phyloP scores from a whole-genome alignment of 805 yeast genomes.

The Wickerhamomyces bovis region DNA sequence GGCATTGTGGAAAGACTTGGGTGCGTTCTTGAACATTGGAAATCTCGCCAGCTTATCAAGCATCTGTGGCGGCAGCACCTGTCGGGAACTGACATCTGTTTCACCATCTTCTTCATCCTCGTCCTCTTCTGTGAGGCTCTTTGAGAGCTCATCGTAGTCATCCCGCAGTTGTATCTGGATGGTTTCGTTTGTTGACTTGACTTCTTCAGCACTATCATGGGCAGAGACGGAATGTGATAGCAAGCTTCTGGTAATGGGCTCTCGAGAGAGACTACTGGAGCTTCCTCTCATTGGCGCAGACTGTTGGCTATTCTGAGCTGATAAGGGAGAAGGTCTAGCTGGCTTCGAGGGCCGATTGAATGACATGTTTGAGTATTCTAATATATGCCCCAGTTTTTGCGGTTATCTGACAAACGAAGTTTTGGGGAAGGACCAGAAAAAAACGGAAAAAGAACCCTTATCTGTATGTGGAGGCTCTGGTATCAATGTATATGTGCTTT shows the following conservation, averaged over 20 bases:
- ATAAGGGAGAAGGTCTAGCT: background rate
- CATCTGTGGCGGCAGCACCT: slow-evolving; percentile 46
- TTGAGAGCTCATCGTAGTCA: background rate
- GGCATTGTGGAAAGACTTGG: slow-evolving; percentile 54
- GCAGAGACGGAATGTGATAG: background rate
- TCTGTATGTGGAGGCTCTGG: background rate
- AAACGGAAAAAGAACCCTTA: too few species aligned
- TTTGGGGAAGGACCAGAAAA: too few species aligned
- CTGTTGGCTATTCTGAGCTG: background rate
- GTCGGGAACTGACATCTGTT: slow-evolving; percentile 1
- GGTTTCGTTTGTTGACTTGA: background rate
- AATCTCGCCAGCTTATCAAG: slow-evolving; percentile 48
- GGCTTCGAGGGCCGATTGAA: background rate
- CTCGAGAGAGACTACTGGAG: background rate
- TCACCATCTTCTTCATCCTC: slow-evolving; percentile 6
- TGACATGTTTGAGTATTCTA: background rate
- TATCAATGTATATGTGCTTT: too few species aligned
- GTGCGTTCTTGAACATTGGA: slow-evolving; percentile 62
- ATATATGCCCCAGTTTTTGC: background rate
- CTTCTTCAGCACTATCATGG: background rate
- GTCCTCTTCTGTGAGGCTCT: slow-evolving; percentile 1
- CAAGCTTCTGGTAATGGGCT: background rate
- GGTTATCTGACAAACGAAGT: background rate
- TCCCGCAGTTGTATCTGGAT: background rate
- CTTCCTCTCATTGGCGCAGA: background rate